Percentiles rank a stretch among this genome's conserved stretches.
phyloP scores from a whole-genome alignment of 225 moss, liverwort and hornwort species.

The Physcomitrium patens region DNA sequence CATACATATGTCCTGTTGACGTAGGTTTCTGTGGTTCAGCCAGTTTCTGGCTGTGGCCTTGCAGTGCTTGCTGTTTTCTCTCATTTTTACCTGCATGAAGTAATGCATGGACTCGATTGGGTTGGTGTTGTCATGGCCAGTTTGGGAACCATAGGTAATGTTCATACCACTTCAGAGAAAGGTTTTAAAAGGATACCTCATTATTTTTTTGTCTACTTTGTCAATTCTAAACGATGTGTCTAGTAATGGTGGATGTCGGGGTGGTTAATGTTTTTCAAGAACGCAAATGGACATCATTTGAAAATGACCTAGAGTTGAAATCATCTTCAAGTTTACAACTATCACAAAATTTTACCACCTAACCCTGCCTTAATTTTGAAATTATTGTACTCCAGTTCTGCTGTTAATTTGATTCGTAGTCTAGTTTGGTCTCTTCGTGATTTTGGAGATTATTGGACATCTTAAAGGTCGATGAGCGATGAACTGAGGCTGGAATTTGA shows the following conservation, averaged over 20 bases:
- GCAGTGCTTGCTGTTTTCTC: conserved; percentile 96
- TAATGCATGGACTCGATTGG: conserved; percentile 97
- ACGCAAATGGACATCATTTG: conserved; percentile 2
- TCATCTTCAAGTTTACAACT: neutral
- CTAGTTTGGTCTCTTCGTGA: conserved; percentile 2
- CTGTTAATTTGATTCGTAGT: neutral
- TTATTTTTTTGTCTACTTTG: neutral
- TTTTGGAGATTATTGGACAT: neutral
- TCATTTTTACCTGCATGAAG: conserved; percentile 95
- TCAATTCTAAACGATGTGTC: conserved; percentile 12
- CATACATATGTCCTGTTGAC: conserved; percentile 12
- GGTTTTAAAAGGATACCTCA: neutral
- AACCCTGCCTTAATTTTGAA: neutral
- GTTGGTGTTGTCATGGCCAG: conserved; percentile 83
- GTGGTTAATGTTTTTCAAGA: conserved; percentile 4
- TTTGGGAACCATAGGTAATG: conserved; percentile 86
- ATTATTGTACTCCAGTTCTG: neutral
- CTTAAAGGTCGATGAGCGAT: conserved; percentile 8
- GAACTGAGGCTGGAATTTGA: conserved; percentile 25
- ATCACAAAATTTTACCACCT: neutral
- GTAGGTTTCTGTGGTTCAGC: conserved; percentile 95
- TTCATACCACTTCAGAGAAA: conserved; percentile 16
- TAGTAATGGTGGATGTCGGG: neutral
- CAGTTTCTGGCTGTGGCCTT: conserved; percentile 94
- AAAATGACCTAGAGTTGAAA: conserved; percentile 15